phyloP scores from a whole-genome alignment of 164 flowering plant genomes.

The Paratinospora sagittata region DNA sequence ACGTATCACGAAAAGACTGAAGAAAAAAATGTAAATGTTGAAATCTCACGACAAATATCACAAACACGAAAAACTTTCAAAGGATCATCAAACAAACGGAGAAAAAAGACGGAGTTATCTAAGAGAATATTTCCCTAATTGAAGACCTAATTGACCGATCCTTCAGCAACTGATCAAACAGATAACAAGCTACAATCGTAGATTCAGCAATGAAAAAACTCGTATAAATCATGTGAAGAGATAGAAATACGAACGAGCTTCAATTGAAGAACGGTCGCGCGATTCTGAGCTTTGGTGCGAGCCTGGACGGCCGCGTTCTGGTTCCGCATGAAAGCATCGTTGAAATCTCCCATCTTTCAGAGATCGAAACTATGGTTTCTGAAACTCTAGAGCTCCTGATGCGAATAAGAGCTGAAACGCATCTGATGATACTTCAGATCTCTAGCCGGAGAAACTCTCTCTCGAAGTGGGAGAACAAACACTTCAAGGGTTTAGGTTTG shows the following conservation, averaged over 20 bases:
- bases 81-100: background rate
- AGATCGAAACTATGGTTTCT: slow-evolving; percentile 29
- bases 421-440: slow-evolving; percentile 1
- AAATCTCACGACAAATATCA: background rate
- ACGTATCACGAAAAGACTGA: background rate
- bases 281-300: slow-evolving; percentile 78
- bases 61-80: background rate
- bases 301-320: slow-evolving; percentile 76
- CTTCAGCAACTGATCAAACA: background rate
- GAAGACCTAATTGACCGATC: background rate
- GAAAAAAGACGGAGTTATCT: too few relatives aligned
- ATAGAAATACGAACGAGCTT: slow-evolving; percentile 46
- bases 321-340: slow-evolving; percentile 80
- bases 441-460: background rate
- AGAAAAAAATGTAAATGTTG: background rate
- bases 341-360: slow-evolving; percentile 61
- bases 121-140: too few relatives aligned
- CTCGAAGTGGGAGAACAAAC: background rate
- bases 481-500: background rate
- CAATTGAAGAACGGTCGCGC: slow-evolving; percentile 80
- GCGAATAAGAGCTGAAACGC: background rate
- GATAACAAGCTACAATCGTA: background rate
- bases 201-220: background rate
- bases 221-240: background rate
- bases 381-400: background rate